These are phyloP conservation scores for Hypoxylon trugodes DNA, from an alignment of 495 filamentous ascomycete genomes.

Conservation along the genomic window DNA sequence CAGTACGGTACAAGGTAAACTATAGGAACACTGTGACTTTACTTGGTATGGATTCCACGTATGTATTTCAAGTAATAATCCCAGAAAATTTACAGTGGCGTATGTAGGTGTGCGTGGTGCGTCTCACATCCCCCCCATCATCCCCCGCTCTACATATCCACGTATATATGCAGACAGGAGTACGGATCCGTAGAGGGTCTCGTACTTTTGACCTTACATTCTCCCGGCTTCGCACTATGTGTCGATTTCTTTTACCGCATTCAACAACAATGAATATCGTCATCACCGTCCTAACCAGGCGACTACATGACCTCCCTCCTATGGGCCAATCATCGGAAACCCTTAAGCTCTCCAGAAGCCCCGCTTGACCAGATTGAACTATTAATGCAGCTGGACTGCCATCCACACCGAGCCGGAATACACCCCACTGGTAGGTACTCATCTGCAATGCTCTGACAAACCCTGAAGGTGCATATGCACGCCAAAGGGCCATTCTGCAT, in stretches of 20 bases:
- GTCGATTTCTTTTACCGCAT: not conserved
- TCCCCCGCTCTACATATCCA: too few relatives aligned
- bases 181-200: too few relatives aligned
- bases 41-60: too few relatives aligned
- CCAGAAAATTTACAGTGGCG: too few relatives aligned
- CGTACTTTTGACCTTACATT: too few relatives aligned
- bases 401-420: slow-evolving; percentile 42
- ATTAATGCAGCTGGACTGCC: slow-evolving; percentile 26
- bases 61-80: too few relatives aligned
- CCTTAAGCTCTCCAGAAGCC: too few relatives aligned
- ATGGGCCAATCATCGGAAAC: slow-evolving; percentile 17
- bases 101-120: too few relatives aligned
- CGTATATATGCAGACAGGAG: too few relatives aligned
- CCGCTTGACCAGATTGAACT: slow-evolving; percentile 15
- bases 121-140: too few relatives aligned
- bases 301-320: slow-evolving; percentile 1
- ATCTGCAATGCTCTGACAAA: slow-evolving; percentile 40
- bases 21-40: too few relatives aligned
- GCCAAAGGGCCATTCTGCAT: slow-evolving; percentile 36
- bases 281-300: not conserved
- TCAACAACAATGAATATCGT: slow-evolving; percentile 2
- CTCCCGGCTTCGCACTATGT: not conserved
- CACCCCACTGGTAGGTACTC: slow-evolving; percentile 39
- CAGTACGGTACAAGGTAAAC: too few relatives aligned
- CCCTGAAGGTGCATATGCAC: slow-evolving; percentile 38